phyloP scores from a whole-genome alignment of 2,329 filamentous ascomycete species.

The Simplicillium sp. region DNA sequence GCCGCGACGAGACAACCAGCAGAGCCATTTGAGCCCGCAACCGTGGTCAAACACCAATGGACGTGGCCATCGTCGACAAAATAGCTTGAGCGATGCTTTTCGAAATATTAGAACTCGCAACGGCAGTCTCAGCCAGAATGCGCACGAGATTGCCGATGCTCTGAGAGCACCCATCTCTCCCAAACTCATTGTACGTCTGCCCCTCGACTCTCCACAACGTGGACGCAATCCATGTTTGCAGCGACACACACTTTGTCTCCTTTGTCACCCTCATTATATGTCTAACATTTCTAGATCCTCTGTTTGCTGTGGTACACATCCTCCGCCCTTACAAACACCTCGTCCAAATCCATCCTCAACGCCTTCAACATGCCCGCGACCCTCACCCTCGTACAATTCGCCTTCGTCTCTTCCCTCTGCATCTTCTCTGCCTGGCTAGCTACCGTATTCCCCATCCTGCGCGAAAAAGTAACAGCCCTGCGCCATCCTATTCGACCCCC shows the following conservation, averaged over 20 bases:
- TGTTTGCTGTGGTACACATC: slow-evolving; percentile 92
- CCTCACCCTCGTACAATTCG: slow-evolving; percentile 87
- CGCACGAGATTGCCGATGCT: slow-evolving; percentile 85
- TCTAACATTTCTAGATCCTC: slow-evolving; percentile 49
- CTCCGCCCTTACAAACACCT: slow-evolving; percentile 93
- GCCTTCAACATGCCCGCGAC: slow-evolving; percentile 86
- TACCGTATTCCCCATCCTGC: slow-evolving; percentile 59
- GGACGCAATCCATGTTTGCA: too few species aligned
- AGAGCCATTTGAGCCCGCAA: slow-evolving; percentile 1
- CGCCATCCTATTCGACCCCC: slow-evolving; percentile 77
- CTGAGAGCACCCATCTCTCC: slow-evolving; percentile 84
- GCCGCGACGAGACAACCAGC: slow-evolving; percentile 14
- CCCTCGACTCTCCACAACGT: too few species aligned
- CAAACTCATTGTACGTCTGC: slow-evolving; percentile 63
- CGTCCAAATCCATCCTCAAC: slow-evolving; percentile 92
- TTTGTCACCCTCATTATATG: background rate
- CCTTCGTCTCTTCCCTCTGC: slow-evolving; percentile 84
- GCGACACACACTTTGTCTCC: background rate
- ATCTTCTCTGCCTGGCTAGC: slow-evolving; percentile 70
- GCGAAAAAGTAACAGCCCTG: slow-evolving; percentile 65
- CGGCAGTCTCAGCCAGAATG: slow-evolving; percentile 84
- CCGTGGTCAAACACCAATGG: slow-evolving; percentile 13
- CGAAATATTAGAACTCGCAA: slow-evolving; percentile 70
- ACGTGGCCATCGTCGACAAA: slow-evolving; percentile 59
- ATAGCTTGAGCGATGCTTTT: slow-evolving; percentile 84